These are phyloP conservation scores for Meyerozyma smithsonii DNA, from an alignment of 1,139 yeast genomes.

Conservation along the genomic window DNA sequence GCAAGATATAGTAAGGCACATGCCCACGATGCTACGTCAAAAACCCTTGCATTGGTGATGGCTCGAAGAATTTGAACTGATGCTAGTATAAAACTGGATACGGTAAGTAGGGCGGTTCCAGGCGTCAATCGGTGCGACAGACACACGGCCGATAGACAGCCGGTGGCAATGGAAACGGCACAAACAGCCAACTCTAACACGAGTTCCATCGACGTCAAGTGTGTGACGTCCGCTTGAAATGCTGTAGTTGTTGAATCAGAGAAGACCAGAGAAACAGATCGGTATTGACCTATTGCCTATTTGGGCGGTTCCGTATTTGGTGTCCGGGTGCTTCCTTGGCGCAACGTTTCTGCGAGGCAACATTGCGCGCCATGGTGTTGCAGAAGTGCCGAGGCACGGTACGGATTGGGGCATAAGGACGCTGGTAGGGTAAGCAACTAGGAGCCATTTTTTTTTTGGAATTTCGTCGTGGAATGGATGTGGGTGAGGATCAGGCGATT, in stretches of 20 bases:
- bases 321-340: slow-evolving; percentile 1
- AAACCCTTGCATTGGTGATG: neutral
- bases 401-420: too few species aligned
- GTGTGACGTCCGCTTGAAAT: neutral
- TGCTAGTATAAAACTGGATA: neutral
- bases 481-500: too few species aligned
- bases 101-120: neutral
- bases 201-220: neutral
- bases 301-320: slow-evolving; percentile 1
- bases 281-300: slow-evolving; percentile 1
- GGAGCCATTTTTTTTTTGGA: too few species aligned
- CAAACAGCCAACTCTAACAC: slow-evolving; percentile 1
- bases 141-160: neutral
- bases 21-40: neutral
- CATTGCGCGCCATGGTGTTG: too few species aligned
- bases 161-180: slow-evolving; percentile 1
- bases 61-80: neutral
- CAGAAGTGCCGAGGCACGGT: too few species aligned
- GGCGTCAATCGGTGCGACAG: neutral
- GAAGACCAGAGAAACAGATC: neutral
- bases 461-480: too few species aligned
- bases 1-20: neutral
- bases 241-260: neutral
- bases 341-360: too few species aligned
- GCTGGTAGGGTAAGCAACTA: too few species aligned